Base-by-base conservation (phyloP, 768 basidiomycete species). In the Mycena amicta region DNA sequence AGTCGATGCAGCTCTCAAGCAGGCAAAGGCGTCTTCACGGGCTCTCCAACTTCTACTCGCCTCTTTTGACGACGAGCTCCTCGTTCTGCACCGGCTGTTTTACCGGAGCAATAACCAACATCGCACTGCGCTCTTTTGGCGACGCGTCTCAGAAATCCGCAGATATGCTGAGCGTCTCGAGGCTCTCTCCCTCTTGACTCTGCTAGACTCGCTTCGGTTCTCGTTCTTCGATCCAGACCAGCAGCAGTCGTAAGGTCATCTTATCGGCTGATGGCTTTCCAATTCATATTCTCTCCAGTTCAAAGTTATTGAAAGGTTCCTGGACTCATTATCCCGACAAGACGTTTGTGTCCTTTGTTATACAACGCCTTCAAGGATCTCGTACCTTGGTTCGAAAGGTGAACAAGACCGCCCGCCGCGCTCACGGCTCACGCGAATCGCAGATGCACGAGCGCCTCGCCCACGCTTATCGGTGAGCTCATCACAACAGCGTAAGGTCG, bases 101-200 rank as follows among this genome's bases (percentile, higher is more conserved):
- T 92, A 93, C 74, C 90, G 90, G 64, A 85, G 84, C 61, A 90
- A 88, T 67, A 93, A 92, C 63, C 91, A 93, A 66, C 89, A 90
- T 68, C 80, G 84, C 28, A 68, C 77, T 3, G 81, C 87, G 25
- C 71, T 91, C 12, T 91, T 90, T 70, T 92, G 89, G 88, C 77
- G 81, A 65, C 83, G 83, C 28, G 74, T 88, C 16, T 65, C 68
- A 11, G 92, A 92, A 66, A 75, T 87, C 20, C 78, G 87, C 60
- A 79, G 84, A 53, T 83, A 81, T 63, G 77, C 77, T 22, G 70
- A 72, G 29, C 74, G 78, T 30, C 47, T 81, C 6, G 62, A 71
- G 20, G 67, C 64, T 1, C 58, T 76, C 8, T 68, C 72, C 26
- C 63, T 81, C 4, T 59, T 62, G 23, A 61, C 68, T 20, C 50